A percentile compares a stretch with the other conserved stretches of the same genome.
Evolutionary conservation across 805 yeast species (phyloP).

Genomic region (Yueomyces sp.): DNA sequence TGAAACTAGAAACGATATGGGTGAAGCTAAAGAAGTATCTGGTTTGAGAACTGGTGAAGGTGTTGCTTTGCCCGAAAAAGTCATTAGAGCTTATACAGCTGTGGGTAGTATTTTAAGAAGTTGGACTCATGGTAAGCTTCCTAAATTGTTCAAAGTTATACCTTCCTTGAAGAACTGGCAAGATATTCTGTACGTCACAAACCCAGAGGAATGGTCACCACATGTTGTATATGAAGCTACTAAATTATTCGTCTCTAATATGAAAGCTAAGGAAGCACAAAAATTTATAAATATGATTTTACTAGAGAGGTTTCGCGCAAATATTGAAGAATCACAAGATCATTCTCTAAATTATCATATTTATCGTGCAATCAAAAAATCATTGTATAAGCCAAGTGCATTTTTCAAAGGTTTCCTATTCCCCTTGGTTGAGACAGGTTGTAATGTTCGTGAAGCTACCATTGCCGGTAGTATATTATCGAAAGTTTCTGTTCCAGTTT

Average conservation of each 20-base stretch:
- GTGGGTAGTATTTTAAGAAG: constrained; percentile 79
- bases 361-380: constrained; percentile 81
- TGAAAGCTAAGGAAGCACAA: constrained; percentile 80
- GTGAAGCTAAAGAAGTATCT: constrained; percentile 3
- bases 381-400: constrained; percentile 93
- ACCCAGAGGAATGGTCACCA: constrained; percentile 91
- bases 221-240: constrained; percentile 93
- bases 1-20: constrained; percentile 1
- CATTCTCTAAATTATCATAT: constrained; percentile 83
- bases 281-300: constrained; percentile 58
- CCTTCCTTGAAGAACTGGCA: constrained; percentile 94
- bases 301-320: constrained; percentile 56
- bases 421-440: constrained; percentile 79
- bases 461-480: constrained; percentile 85
- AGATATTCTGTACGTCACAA: constrained; percentile 82
- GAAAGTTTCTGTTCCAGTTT: constrained; percentile 83
- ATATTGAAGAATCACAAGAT: constrained; percentile 60
- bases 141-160: constrained; percentile 89
- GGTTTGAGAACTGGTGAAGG: constrained; percentile 42
- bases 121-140: constrained; percentile 91
- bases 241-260: constrained; percentile 79
- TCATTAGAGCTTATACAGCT: constrained; percentile 84
- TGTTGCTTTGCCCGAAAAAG: constrained; percentile 88
- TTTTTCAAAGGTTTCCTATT: constrained; percentile 92
- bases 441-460: constrained; percentile 87